Evolutionary conservation across 2,329 filamentous ascomycete genomes (phyloP).

Genomic region (Aspergillus sp.): DNA sequence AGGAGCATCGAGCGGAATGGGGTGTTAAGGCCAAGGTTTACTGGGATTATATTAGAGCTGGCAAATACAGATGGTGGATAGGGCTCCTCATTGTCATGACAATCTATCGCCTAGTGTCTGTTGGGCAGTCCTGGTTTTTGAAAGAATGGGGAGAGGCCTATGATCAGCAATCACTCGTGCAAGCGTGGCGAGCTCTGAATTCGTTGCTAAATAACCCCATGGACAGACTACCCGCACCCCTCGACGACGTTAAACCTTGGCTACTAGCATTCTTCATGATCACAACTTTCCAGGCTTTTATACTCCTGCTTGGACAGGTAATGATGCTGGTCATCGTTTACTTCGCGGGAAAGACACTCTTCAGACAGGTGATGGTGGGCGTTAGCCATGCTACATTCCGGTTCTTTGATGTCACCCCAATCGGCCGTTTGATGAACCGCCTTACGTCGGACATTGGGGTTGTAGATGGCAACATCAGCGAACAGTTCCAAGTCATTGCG

Average conservation of each 20-base stretch:
- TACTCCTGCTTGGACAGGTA: conserved; percentile 56
- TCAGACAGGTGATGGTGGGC: conserved; percentile 62
- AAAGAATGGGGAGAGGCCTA: conserved; percentile 84
- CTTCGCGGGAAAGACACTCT: conserved; percentile 67
- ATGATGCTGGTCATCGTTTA: conserved; percentile 73
- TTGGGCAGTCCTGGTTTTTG: conserved; percentile 70
- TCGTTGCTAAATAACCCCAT: conserved; percentile 20
- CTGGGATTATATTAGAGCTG: conserved; percentile 78
- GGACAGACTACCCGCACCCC: conserved; percentile 58
- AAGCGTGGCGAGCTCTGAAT: conserved; percentile 2
- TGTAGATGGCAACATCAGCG: conserved; percentile 77
- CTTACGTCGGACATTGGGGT: conserved; percentile 86
- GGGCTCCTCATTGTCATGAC: conserved; percentile 57
- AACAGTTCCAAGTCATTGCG: conserved; percentile 63
- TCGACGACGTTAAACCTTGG: conserved; percentile 65
- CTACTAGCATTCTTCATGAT: conserved; percentile 63
- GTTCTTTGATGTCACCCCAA: conserved; percentile 84
- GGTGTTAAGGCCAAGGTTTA: conserved; percentile 71
- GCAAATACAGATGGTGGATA: conserved; percentile 66
- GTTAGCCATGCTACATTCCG: conserved; percentile 78
- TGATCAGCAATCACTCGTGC: conserved; percentile 13
- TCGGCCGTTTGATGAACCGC: conserved; percentile 85
- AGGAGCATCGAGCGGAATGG: conserved; percentile 67
- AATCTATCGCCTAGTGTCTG: conserved; percentile 56
- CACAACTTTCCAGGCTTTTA: conserved; percentile 53